Base-by-base conservation (phyloP, 2,329 filamentous ascomycete genomes). In the Neocucurbitaria cava region DNA sequence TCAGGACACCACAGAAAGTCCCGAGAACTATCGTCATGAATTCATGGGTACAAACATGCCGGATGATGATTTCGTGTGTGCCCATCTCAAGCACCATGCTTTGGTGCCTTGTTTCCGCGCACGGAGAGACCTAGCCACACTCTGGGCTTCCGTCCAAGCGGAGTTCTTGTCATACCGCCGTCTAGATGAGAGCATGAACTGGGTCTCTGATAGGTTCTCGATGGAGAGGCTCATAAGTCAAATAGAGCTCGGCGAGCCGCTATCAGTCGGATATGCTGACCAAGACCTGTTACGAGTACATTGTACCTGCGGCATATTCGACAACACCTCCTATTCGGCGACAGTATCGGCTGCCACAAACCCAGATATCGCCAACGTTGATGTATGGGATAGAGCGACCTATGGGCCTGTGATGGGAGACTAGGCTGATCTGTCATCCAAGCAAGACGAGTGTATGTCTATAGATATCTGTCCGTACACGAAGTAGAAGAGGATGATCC, bases 141-240 rank as follows among this genome's bases (percentile, higher is more conserved):
- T 78, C 8, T 77, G 74, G 74, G 76, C 76, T 9, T 59, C 70
- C 0, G 61, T 77, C 3, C 72, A 78, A 49, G 72, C 73, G 9
- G 76, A 78, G 41, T 41, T 78, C 2, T 43, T 76, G 5, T 75
- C 74, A 1, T 77, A 78, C 48, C 61, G 76, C 39, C 68, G 74
- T 30, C 35, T 76, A 1, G 43, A 56, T 2, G 64, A 65, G 7
- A 48, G 44, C 2, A 67, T 72, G 45, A 21, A 56, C 30, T 74
- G 64, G 61, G 31, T 48, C 5, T 66, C 59, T 5, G 20, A 36
- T 21, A 39, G 54, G n/a, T 62, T 64, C 40, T 35, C 49, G 11
- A 58, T 64, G 59, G 45, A 60, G n/a, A 17, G 36, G 10, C 33
- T 64, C 8, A 46, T 41, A 26, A 3, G 20, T 3, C 51, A 54